These are phyloP conservation scores for Hemileccinum impolitum DNA, from an alignment of 768 basidiomycete genomes.

Conservation along the genomic window DNA sequence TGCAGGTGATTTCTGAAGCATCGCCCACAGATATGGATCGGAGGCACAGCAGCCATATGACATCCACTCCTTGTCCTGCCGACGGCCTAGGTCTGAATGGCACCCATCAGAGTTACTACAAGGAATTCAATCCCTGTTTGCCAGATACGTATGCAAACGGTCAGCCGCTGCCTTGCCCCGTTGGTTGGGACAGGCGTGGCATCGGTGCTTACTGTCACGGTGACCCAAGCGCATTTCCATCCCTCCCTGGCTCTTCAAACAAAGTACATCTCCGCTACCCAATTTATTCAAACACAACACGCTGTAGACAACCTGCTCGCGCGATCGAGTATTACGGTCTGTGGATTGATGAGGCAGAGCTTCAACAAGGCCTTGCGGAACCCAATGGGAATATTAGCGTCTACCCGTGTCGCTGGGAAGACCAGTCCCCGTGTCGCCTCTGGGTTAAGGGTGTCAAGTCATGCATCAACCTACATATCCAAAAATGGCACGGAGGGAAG, in stretches of 20 bases:
- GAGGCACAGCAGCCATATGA: background rate
- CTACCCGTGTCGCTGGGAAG: slow-evolving; percentile 12
- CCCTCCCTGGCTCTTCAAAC: background rate
- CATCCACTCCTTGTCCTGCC: too few species aligned
- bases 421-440: slow-evolving; percentile 4
- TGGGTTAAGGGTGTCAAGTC: slow-evolving; percentile 18
- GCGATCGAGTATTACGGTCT: slow-evolving; percentile 6
- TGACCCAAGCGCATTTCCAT: background rate
- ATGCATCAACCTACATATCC: slow-evolving; percentile 11
- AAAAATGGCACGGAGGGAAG: slow-evolving; percentile 15
- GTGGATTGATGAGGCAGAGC: slow-evolving; percentile 13
- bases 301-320: background rate
- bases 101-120: too few species aligned
- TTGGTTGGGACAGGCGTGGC: background rate
- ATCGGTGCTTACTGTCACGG: background rate
- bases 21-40: background rate
- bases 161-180: background rate
- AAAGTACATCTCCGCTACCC: background rate
- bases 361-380: background rate
- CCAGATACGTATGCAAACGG: background rate
- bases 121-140: too few species aligned
- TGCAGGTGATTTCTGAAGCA: too few species aligned
- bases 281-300: background rate
- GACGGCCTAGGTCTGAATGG: background rate
- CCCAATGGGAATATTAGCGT: slow-evolving; percentile 1